Base-by-base conservation (phyloP, 1,284 basidiomycete genomes). In the Puccinia hordei region DNA sequence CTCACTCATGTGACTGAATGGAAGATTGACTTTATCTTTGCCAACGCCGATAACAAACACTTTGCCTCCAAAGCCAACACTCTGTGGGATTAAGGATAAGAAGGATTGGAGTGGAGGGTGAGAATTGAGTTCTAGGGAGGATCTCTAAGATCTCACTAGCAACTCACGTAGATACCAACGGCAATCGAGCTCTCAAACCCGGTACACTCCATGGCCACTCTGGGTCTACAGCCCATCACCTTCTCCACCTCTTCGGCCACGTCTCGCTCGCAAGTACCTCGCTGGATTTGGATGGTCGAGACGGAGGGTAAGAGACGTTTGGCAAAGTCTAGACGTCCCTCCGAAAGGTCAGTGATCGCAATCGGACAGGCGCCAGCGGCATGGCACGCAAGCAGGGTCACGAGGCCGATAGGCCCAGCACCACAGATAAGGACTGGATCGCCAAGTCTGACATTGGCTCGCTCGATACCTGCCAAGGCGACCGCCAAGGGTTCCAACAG, bases 171-270 rank as follows among this genome's bases (percentile, higher is more conserved):
- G 89, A 89, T 82, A 94, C 90, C 93, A n/a, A 92, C 92, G 84
- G 92, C 91, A 82, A 97, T 92, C 17, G 91, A 93, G 51, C 90
- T 90, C 86, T 96, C 93, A 33, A 95, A 92, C 22, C 95, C 95
- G 73, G 93, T 95, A 72, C 93, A 93, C 83, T 94, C 93, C 81
- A 94, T 87, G 75, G 92, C 89, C 44, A 93, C 79, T 81, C 61
- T 83, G 81, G 80, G 90, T 9, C 83, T 83, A 4, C 83, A 73
- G 0, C 86, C 87, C 22, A 86, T 86, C 0, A 82, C 84, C 6
- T 81, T 81, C 81, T 86, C 85, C 79, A 87, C 85, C 82, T 84
- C 82, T 22, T 69, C 79, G 0, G 86, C 85, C 2, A 85, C 81
- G 19, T 85, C 84, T 76, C 72, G 82, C 82, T 3, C 82, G 83